Evolutionary conservation across 495 filamentous ascomycete genomes (phyloP).

Genomic region (Hypoxylon intermedium): DNA sequence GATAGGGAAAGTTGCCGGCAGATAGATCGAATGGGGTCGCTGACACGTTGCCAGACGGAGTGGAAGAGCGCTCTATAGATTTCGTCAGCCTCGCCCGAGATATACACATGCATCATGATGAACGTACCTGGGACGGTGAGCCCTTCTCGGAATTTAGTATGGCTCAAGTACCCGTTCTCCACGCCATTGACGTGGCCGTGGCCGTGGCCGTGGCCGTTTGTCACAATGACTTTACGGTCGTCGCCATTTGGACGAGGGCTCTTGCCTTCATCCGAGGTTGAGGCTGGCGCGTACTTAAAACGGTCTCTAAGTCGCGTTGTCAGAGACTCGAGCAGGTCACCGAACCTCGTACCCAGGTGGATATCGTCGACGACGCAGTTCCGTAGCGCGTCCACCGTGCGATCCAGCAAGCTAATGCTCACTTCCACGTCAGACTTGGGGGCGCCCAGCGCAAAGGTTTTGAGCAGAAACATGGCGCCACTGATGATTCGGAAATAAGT

Average conservation of each 20-base stretch:
- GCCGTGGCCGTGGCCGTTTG: conserved; percentile 41
- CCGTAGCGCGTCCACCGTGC: conserved; percentile 77
- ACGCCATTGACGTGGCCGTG: conserved; percentile 36
- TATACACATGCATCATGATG: background rate
- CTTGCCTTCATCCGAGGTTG: conserved; percentile 46
- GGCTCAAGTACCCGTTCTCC: conserved; percentile 45
- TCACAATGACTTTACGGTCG: conserved; percentile 22
- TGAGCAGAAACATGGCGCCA: conserved; percentile 91
- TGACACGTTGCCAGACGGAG: conserved; percentile 58
- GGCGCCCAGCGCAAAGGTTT: conserved; percentile 92
- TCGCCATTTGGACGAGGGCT: conserved; percentile 46
- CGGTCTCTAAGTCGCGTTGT: conserved; percentile 75
- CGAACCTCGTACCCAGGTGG: conserved; percentile 91
- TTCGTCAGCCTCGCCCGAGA: background rate
- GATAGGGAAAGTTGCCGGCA: conserved; percentile 56
- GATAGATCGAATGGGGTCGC: conserved; percentile 62
- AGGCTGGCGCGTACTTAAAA: conserved; percentile 67
- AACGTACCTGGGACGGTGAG: conserved; percentile 43
- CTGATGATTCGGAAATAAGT: conserved; percentile 95
- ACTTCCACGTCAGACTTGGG: conserved; percentile 85
- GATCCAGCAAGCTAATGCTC: conserved; percentile 81
- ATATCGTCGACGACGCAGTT: conserved; percentile 94
- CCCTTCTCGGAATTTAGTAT: conserved; percentile 39
- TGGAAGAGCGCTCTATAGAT: conserved; percentile 51
- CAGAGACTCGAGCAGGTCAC: conserved; percentile 85